These are phyloP conservation scores for Fomes fomentarius DNA, from an alignment of 1,284 basidiomycete species.

Conservation along the genomic window DNA sequence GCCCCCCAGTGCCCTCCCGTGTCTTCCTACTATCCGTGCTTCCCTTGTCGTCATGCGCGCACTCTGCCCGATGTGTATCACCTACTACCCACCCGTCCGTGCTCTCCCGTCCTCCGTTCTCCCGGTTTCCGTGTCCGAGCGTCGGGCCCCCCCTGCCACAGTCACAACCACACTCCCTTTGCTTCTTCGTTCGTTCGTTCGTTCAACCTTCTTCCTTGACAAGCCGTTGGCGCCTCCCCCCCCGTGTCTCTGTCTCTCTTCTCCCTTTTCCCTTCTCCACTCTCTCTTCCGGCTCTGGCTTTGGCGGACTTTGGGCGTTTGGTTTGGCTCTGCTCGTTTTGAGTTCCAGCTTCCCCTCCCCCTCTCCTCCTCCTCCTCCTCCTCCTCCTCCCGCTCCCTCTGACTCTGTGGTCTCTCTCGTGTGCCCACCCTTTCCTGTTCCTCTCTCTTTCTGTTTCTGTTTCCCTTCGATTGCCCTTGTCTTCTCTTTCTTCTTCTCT, in stretches of 20 bases:
- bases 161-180: not conserved
- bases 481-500: not conserved
- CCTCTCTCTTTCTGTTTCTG: not conserved
- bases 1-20: not conserved
- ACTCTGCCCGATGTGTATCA: not conserved
- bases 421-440: not conserved
- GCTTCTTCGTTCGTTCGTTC: not conserved
- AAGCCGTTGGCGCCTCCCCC: too few species aligned
- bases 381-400: not conserved
- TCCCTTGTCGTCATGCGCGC: not conserved
- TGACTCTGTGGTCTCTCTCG: not conserved
- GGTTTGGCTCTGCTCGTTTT: slow-evolving; percentile 1
- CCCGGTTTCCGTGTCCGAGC: too few species aligned
- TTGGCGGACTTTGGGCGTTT: slow-evolving; percentile 10
- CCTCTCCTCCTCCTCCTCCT: not conserved
- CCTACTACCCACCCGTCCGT: not conserved
- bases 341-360: not conserved
- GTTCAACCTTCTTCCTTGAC: too few species aligned
- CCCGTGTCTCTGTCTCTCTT: not conserved
- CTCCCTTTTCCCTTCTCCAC: not conserved
- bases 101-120: too few species aligned
- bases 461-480: not conserved
- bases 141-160: too few species aligned
- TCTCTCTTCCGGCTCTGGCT: not conserved
- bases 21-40: not conserved